Conservation (phyloP, 2,329 filamentous ascomycete genomes). For the Trichoderma sp. region DNA sequence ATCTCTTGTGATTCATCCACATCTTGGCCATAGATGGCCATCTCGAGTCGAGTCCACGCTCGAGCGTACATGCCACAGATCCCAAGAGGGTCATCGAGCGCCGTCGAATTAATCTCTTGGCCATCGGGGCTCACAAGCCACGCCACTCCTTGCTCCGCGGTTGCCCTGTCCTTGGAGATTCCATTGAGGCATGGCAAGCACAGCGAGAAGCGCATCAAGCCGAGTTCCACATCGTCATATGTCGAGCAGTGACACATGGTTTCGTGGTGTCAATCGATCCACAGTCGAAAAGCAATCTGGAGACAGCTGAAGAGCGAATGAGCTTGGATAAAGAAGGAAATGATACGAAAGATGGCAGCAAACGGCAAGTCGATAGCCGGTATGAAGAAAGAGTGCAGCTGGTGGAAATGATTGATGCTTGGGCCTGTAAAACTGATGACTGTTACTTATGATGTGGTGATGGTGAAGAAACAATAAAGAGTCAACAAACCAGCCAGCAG, state of each 20-base stretch:
- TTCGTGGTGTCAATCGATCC: not conserved
- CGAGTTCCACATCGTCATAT: not conserved
- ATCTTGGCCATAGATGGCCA: constrained; percentile 25
- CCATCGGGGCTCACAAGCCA: not conserved
- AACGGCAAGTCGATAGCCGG: not conserved
- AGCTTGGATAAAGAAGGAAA: not conserved
- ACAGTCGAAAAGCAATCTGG: not conserved
- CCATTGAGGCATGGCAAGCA: not conserved
- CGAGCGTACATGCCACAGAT: constrained; percentile 31
- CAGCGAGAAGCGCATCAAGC: not conserved
- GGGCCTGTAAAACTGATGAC: not conserved
- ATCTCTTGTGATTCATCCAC: constrained; percentile 20
- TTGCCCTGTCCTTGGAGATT: not conserved
- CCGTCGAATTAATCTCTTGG: not conserved
- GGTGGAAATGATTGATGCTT: not conserved
- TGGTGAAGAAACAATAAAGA: not conserved
- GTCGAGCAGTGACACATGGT: not conserved
- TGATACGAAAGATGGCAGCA: not conserved
- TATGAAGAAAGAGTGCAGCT: not conserved
- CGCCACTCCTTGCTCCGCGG: not conserved
- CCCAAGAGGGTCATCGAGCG: constrained; percentile 21
- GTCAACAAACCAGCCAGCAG: not conserved
- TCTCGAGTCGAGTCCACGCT: constrained; percentile 25
- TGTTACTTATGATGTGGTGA: not conserved
- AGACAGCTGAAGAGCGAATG: not conserved